Evolutionary conservation across 352 stramenopile genomes (phyloP), one percentile per base, ranked within the genome.

Genomic region (Globisporangium rhizosaccharum): DNA sequence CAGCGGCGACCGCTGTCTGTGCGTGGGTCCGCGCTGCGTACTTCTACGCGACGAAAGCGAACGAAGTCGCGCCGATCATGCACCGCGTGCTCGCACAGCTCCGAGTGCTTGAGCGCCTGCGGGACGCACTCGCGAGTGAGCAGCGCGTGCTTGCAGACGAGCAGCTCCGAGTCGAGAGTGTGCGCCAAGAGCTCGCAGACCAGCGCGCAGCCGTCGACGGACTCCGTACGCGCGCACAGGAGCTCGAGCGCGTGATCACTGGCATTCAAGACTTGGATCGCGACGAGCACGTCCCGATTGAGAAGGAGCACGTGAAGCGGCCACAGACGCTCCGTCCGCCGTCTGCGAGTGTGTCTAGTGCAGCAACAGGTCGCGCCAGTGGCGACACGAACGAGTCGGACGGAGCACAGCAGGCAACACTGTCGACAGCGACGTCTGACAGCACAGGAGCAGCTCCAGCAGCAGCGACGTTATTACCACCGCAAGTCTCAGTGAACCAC

Each of bases 1-100:
- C 81, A 17, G 84, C 82, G 10, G 68, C 87, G 11, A 68, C 78
- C 0, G 79, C 78, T 1, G 66, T 87, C 1, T 90, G 82, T 33
- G 61, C 65, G 44, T 93, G 84, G 81, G 84, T 93, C 12, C 80
- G 82, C 20, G 82, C 80, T 0, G 84, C 82, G 1, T 88, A 77
- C 59, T 75, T 83, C 54, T 94, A 88, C 45, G 84, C 84, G 0
- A 82, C 76, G 20, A 75, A 75, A 26, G 82, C 80, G 2, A 79
- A 61, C 14, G 82, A 94, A 63, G 88, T 94, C 48, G 75, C 62
- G 15, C 82, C 82, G 0, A 79, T 82, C 1, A 73, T 86, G 33
- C 72, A 82, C 36, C 73, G 82, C 14, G 69, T 84, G 18, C 58
- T 87, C 20, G 54, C 68, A 10, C 82, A 90, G 50, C 65, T 87